phyloP scores from a whole-genome alignment of 495 filamentous ascomycete genomes.

The Tuber magnatum region DNA sequence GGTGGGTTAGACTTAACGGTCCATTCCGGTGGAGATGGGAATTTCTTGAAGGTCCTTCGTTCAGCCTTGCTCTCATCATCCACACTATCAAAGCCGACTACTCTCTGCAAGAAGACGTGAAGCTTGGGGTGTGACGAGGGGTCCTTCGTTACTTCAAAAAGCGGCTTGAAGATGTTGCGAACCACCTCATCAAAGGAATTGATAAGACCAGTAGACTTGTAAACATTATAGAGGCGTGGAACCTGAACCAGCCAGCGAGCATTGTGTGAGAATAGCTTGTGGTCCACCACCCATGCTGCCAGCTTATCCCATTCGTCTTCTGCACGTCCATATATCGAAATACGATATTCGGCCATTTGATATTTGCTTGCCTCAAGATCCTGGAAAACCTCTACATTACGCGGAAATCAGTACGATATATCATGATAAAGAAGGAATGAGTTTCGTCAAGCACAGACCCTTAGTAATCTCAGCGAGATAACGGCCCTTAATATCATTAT shows the following conservation, averaged over 20 bases:
- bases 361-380: constrained; percentile 98
- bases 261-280: constrained; percentile 94
- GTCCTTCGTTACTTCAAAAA: constrained; percentile 90
- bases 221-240: constrained; percentile 89
- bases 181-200: constrained; percentile 83
- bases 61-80: constrained; percentile 97
- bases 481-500: constrained; percentile 92
- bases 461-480: constrained; percentile 97
- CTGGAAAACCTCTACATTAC: constrained; percentile 71
- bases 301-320: constrained; percentile 97
- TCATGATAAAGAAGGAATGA: not conserved
- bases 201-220: constrained; percentile 81
- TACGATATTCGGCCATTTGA: constrained; percentile 98
- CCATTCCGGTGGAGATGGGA: constrained; percentile 83
- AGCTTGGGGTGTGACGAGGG: constrained; percentile 83
- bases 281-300: constrained; percentile 96
- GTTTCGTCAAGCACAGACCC: constrained; percentile 15
- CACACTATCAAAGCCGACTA: constrained; percentile 94
- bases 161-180: constrained; percentile 81
- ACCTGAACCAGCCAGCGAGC: constrained; percentile 96
- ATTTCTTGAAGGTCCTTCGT: constrained; percentile 83
- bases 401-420: constrained; percentile 7
- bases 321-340: constrained; percentile 88
- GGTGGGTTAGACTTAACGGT: constrained; percentile 88
- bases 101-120: constrained; percentile 87